Evolutionary conservation across 345 rosid genomes (phyloP).

Genomic region (Eucalyptus grandis): DNA sequence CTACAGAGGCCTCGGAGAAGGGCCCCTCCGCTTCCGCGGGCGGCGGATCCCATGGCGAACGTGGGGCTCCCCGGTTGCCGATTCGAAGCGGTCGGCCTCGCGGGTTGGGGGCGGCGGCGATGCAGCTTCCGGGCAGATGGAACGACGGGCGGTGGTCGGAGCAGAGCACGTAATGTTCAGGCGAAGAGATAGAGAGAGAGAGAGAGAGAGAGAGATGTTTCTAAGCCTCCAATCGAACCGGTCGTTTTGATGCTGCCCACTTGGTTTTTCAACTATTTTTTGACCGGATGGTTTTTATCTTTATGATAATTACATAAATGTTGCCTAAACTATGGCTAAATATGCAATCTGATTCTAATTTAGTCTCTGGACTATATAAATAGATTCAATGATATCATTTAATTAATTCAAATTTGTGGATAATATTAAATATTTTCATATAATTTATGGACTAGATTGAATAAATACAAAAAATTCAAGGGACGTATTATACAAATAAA

Average conservation of each 20-base stretch:
- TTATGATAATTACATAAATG: too few species aligned
- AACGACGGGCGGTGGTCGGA: background rate
- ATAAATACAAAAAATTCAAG: rapidly evolving
- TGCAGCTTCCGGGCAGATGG: background rate
- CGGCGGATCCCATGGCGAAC: background rate
- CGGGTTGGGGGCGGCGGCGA: background rate
- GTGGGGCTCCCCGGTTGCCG: background rate
- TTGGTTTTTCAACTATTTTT: background rate
- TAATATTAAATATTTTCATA: too few species aligned
- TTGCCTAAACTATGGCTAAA: rapidly evolving
- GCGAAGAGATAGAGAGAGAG: background rate
- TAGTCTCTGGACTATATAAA: background rate
- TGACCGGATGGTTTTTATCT: background rate
- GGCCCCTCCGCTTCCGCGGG: background rate
- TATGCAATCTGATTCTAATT: rapidly evolving
- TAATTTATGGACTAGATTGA: rapidly evolving
- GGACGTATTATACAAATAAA: rapidly evolving
- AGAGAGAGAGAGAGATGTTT: background rate
- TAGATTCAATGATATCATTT: too few species aligned
- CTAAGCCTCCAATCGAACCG: background rate
- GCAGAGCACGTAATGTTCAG: background rate
- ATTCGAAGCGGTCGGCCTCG: background rate
- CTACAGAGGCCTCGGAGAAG: background rate
- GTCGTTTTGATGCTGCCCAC: background rate
- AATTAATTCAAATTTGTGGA: too few species aligned